Evolutionary conservation across 805 yeast species (phyloP), one percentile per base, ranked within the genome.

Genomic region (Suhomyces emberorum): DNA sequence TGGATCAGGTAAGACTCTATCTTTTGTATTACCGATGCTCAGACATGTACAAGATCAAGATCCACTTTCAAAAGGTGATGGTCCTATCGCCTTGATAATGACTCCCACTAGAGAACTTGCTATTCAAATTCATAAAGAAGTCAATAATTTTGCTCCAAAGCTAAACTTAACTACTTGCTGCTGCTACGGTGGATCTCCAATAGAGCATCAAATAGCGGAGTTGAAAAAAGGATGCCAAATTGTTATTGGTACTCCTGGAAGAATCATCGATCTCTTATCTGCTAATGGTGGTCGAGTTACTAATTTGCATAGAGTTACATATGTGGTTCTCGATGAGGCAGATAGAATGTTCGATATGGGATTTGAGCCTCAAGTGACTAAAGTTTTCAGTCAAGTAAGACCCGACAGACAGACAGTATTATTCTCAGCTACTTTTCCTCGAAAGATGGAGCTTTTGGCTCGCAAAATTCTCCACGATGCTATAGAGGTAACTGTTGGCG

Each of bases 341-440:
- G 98, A 93, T 59, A 65, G 98, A 44, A 81, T 93, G 84, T 91
- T 91, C 63, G 98, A 93, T 57, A 68, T 93, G 74, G 98, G 98
- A 1, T 93, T 93, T 61, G 98, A 88, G 49, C 98, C 98, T 0
- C 98, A 93, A 54, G 88, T 93, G 3, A 79, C 76, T 47, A 86
- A 87, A 50, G 82, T 93, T 15, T 69, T 88, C 54, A 69, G 75
- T 11, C 83, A 83, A 24, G 71, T 87, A 2, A 69, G 97, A 32
- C 93, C 93, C 0, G 96, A 89, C 54, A 69, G 83, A 32, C 98
- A 91, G 52, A 84, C 93, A 12, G 91, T 89, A 3, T 61, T 93
- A 17, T 93, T 91, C 55, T 88, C 96, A 8, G 98, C 98, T 0
- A 93, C 98, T 0, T 88, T 93, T 48, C 96, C 97, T 0, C 65